Conservation (phyloP, 2,329 filamentous ascomycete species). For the Cladosporium sp. region DNA sequence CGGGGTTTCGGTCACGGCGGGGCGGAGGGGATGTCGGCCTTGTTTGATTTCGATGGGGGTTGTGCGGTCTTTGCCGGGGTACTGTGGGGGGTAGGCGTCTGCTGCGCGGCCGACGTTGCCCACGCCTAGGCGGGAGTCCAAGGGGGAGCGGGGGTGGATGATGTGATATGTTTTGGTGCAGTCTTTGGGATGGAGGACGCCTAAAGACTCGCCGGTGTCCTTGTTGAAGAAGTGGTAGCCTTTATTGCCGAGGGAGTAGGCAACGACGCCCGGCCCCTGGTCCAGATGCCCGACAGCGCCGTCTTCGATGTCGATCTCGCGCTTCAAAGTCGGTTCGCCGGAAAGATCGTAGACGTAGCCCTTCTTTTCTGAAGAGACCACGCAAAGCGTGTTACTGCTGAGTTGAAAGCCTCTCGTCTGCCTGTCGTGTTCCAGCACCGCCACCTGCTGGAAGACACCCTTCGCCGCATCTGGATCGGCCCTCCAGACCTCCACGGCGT, state of each 20-base stretch:
- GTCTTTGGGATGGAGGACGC: conserved; percentile 32
- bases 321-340: conserved; percentile 30
- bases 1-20: conserved; percentile 12
- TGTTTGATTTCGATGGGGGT: conserved; percentile 16
- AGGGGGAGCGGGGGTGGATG: conserved; percentile 18
- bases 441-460: conserved; percentile 37
- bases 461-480: conserved; percentile 24
- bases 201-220: conserved; percentile 33
- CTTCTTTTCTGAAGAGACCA: conserved; percentile 39
- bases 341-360: conserved; percentile 42
- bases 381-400: conserved; percentile 39
- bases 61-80: conserved; percentile 17
- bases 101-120: conserved; percentile 13
- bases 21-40: conserved; percentile 12
- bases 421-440: conserved; percentile 37
- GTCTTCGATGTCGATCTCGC: conserved; percentile 33
- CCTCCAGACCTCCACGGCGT: conserved; percentile 43
- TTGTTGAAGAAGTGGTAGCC: conserved; percentile 42
- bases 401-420: conserved; percentile 43
- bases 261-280: conserved; percentile 36
- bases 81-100: conserved; percentile 19
- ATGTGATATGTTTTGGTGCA: conserved; percentile 33
- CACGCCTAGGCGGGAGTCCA: conserved; percentile 6
- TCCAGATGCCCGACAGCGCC: conserved; percentile 42
- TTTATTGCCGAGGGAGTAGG: conserved; percentile 39